A percentile compares a stretch with the other conserved stretches of the same genome.
Evolutionary conservation across 768 basidiomycete genomes (phyloP).

Genomic region (Pleurotus giganteus): DNA sequence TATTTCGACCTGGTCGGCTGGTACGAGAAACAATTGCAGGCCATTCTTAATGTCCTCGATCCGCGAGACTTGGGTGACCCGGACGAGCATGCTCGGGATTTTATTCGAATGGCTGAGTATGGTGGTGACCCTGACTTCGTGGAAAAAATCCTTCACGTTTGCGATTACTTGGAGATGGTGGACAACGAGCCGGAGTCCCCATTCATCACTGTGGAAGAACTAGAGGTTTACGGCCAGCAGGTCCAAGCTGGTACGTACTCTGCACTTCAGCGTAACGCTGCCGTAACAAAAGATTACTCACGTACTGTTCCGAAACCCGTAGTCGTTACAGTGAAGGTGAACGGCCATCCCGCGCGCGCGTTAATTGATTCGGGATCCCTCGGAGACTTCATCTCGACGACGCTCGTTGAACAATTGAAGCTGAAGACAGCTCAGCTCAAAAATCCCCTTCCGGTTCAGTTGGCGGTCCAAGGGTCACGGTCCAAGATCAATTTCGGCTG

Average conservation of each 20-base stretch:
- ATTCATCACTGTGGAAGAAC: background rate
- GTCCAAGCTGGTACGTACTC: background rate
- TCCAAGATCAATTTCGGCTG: slow-evolving; percentile 23
- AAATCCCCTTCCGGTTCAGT: slow-evolving; percentile 28
- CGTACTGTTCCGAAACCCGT: slow-evolving; percentile 20
- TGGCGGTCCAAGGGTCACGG: slow-evolving; percentile 28
- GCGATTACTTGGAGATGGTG: background rate
- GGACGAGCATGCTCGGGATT: background rate
- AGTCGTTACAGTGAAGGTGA: slow-evolving; percentile 21
- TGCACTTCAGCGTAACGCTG: slow-evolving; percentile 13
- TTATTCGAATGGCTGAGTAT: background rate
- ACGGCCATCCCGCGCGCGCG: slow-evolving; percentile 22
- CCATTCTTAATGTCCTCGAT: background rate
- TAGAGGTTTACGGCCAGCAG: background rate
- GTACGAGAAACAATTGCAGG: background rate
- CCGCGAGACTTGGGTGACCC: background rate
- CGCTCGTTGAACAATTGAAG: slow-evolving; percentile 25
- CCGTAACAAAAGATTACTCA: slow-evolving; percentile 5
- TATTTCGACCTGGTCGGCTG: slow-evolving; percentile 1
- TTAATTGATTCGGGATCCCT: slow-evolving; percentile 28
- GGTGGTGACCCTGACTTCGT: background rate
- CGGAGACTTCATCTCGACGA: slow-evolving; percentile 29
- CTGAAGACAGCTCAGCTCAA: slow-evolving; percentile 15
- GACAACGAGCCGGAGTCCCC: no score
- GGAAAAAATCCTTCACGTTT: background rate